These are phyloP conservation scores for Podospora pseudocomata DNA, from an alignment of 495 filamentous ascomycete genomes.

Conservation along the genomic window DNA sequence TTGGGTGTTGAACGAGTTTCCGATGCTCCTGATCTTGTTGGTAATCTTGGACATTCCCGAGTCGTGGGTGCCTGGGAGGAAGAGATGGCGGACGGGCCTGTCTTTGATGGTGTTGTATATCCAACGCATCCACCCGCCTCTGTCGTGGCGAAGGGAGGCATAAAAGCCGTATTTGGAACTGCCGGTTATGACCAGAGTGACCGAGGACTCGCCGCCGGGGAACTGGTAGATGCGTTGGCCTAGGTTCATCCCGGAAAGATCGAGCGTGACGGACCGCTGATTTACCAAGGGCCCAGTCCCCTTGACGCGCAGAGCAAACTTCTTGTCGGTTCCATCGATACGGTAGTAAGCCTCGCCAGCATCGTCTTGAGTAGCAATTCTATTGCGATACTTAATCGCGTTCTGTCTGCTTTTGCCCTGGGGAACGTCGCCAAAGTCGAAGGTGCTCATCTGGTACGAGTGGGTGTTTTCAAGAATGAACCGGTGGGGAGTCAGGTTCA, in stretches of 20 bases:
- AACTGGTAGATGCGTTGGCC: constrained; percentile 29
- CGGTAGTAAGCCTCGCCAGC: constrained; percentile 33
- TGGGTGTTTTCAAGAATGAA: constrained; percentile 27
- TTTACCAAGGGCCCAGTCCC: constrained; percentile 12
- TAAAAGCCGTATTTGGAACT: constrained; percentile 26
- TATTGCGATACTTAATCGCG: constrained; percentile 22
- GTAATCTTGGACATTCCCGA: constrained; percentile 31
- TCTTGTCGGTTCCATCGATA: constrained; percentile 25
- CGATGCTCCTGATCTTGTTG: constrained; percentile 20
- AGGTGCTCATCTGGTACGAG: constrained; percentile 33
- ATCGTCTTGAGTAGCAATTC: constrained; percentile 18
- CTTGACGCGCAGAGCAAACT: constrained; percentile 18
- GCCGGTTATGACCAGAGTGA: constrained; percentile 30
- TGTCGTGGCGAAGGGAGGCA: constrained; percentile 29
- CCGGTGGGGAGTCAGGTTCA: constrained; percentile 35
- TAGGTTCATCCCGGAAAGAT: constrained; percentile 25
- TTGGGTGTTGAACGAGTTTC: constrained; percentile 24
- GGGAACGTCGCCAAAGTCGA: constrained; percentile 22
- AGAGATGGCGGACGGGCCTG: constrained; percentile 28
- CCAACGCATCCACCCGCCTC: constrained; percentile 32
- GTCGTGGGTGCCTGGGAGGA: constrained; percentile 33
- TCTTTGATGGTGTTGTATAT: constrained; percentile 30
- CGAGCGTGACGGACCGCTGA: constrained; percentile 21
- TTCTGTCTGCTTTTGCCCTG: constrained; percentile 26
- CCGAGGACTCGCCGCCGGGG: constrained; percentile 26